These are phyloP conservation scores for Cardamine occulta DNA, from an alignment of 345 rosid species.

Conservation along the genomic window DNA sequence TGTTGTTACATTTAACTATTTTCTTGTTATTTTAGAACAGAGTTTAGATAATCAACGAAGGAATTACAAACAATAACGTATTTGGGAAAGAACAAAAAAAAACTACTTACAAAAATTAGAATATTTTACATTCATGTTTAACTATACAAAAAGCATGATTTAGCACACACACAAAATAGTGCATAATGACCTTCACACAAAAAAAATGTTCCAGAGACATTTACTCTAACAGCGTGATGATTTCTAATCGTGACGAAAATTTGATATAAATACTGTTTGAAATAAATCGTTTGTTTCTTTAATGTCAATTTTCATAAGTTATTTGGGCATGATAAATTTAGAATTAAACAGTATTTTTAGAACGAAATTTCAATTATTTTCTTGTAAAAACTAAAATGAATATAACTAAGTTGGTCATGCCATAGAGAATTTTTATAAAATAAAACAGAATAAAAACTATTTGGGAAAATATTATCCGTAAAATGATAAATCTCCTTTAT, in stretches of 20 bases:
- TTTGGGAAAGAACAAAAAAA: neutral
- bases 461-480: neutral
- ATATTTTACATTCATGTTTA: neutral
- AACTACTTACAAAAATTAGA: neutral
- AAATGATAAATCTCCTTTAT: neutral
- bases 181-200: too few species aligned
- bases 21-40: neutral
- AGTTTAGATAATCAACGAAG: neutral
- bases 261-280: neutral
- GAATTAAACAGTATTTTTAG: neutral
- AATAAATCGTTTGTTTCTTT: too few species aligned
- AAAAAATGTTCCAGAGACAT: too few species aligned
- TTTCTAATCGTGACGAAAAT: neutral
- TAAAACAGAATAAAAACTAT: neutral
- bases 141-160: neutral
- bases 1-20: neutral
- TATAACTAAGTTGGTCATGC: neutral
- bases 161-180: too few species aligned
- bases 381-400: neutral
- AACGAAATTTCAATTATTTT: too few species aligned
- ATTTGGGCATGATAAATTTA: too few species aligned
- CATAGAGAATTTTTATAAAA: neutral
- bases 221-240: too few species aligned
- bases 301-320: too few species aligned
- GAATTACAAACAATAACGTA: neutral